Evolutionary conservation across 208 protist genomes (phyloP), one percentile per base, ranked within the genome.

Genomic region (Leptomonas seymouri): DNA sequence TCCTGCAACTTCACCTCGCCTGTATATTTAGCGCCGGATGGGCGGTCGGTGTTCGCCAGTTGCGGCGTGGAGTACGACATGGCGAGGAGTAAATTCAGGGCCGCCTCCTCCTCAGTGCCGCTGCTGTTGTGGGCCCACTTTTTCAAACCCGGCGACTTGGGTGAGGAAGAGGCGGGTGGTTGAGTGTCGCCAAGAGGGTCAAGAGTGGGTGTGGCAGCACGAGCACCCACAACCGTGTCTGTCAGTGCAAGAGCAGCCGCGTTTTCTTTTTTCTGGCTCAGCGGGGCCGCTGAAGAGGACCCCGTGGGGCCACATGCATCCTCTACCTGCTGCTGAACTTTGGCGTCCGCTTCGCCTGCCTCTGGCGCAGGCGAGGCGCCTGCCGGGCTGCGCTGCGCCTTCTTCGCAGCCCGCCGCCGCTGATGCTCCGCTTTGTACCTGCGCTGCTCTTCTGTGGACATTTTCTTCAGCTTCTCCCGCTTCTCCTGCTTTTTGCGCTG

Each of bases 401-500:
- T 68, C 51, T 72, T 78, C n/a, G 62, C 64, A 20, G 71, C 71
- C 16, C 71, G 71, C 12, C 71, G 55, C 15, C 63, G 64, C 41
- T 77, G 63, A 15, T 77, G 64, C 1, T 71, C 64, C 7, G 55
- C 71, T 31, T 49, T 59, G 71, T 71, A 71, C 57, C 50, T n/a
- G 11, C 71, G 71, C 48, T 55, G 71, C 59, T 71, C 71, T 49
- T 60, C 57, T 3, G 64, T 71, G 11, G 71, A 49, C 71, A 77
- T 66, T 7, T 9, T 42, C 44, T 71, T 70, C 71, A 77, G 30
- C 51, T 50, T 71, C 41, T 65, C 64, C 46, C 66, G 57, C 50
- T 66, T 70, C 56, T 66, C 63, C 71, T 56, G 64, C 20, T 49
- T 67, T 44, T 77, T 77, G 57, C 71, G 71, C 57, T 77, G 39